Percentiles rank a stretch among this genome's conserved stretches.
Conservation (phyloP, 495 filamentous ascomycete species). For the Jackrogersella minutella region DNA sequence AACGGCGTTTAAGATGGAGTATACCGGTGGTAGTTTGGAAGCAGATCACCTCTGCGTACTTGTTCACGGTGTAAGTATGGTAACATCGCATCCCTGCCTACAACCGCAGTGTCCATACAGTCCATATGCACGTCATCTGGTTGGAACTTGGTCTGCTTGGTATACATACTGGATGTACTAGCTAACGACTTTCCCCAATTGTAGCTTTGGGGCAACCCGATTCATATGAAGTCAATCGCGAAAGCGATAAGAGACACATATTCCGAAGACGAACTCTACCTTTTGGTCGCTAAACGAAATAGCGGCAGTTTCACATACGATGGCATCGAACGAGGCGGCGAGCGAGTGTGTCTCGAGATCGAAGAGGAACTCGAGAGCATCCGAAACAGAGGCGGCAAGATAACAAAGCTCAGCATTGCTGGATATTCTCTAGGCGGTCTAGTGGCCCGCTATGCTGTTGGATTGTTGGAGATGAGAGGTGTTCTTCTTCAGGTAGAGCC, state of each 20-base stretch:
- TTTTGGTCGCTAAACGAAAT: conserved; percentile 82
- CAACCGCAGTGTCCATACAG: background rate
- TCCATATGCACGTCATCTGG: conserved; percentile 4
- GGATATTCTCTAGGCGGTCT: conserved; percentile 92
- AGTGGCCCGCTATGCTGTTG: conserved; percentile 86
- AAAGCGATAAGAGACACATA: conserved; percentile 71
- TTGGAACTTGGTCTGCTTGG: too few species aligned
- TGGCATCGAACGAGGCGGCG: conserved; percentile 89
- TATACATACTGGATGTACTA: conserved; percentile 24
- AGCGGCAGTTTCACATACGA: conserved; percentile 89
- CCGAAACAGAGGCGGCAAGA: conserved; percentile 67
- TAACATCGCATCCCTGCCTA: conserved; percentile 24
- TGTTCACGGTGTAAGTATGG: conserved; percentile 82
- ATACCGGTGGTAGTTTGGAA: conserved; percentile 48
- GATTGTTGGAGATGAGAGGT: conserved; percentile 80
- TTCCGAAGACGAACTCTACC: conserved; percentile 69
- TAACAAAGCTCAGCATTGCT: conserved; percentile 83
- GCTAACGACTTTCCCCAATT: conserved; percentile 30
- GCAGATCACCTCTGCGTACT: conserved; percentile 87
- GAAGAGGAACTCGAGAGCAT: conserved; percentile 80
- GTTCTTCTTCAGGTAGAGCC: conserved; percentile 81
- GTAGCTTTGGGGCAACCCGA: conserved; percentile 92
- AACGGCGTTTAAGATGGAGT: conserved; percentile 40
- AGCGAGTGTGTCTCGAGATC: conserved; percentile 87
- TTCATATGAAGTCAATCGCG: conserved; percentile 77